Evolutionary conservation across 192 early-diverging fungal genomes (phyloP), one percentile per base, ranked within the genome.

Genomic region (Gonapodya sp.): DNA sequence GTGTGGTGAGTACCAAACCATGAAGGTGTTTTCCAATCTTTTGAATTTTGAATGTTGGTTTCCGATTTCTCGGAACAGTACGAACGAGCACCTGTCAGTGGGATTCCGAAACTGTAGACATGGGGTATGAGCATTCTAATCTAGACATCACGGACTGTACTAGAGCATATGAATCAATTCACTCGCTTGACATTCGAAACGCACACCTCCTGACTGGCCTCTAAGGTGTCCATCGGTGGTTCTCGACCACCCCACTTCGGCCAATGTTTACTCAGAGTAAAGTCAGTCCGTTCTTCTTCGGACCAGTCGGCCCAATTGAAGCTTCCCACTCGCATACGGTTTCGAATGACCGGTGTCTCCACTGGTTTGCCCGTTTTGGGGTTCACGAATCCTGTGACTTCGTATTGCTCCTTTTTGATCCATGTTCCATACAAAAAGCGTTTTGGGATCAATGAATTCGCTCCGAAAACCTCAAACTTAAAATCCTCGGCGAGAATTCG

Each of bases 281-380:
- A 89, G 73, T 35, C n/a, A 14, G 78, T 78, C 24, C 89, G 16
- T 2, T 87, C 85, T 18, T 85, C 85, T 36, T 73, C 84, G 0
- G 37, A 81, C 83, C 84, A 89, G 35, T 89, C 89, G 14, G 89
- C 87, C 87, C 87, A 89, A 74, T 89, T 89, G 81, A 89, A 89
- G 32, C 82, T 85, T 18, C 86, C 87, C 24, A 79, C 81, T 73
- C 85, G 18, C 73, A 86, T 32, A 24, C 89, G 80, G 18, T 30
- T 81, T 37, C 89, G 24, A 8, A 81, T 34, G 18, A 88, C 86
- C 2, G 80, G 80, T 1, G 77, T 80, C 16, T 80, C 73, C 14
- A 83, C 36, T 18, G 78, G 73, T 73, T 79, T 46, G 0, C 79
- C 80, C 18, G 87, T 85, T 73, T 82, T 82, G 14, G 79, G 82